Evolutionary conservation across 208 protist genomes (phyloP).

Genomic region (Histomonas meleagridis): DNA sequence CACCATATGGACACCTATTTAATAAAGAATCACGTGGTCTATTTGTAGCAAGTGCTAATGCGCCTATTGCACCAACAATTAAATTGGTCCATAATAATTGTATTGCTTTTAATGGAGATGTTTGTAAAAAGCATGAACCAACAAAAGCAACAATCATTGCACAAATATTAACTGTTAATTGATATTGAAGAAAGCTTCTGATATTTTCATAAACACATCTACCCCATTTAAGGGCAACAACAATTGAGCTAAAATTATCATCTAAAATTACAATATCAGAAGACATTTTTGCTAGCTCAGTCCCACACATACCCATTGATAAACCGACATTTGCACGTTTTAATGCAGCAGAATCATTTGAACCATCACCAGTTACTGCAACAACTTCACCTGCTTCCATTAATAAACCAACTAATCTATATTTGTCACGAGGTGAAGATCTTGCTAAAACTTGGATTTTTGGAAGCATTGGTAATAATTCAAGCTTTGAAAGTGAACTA

Average conservation of each 20-base stretch:
- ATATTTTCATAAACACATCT: slow-evolving; percentile 88
- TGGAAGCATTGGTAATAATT: neutral
- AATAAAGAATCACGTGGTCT: slow-evolving; percentile 60
- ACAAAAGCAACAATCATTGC: slow-evolving; percentile 73
- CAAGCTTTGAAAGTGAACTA: neutral
- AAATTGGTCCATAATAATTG: slow-evolving; percentile 96
- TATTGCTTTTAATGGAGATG: slow-evolving; percentile 62
- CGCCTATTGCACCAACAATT: slow-evolving; percentile 95
- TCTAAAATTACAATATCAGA: slow-evolving; percentile 48
- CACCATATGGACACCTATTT: slow-evolving; percentile 51
- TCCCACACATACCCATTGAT: slow-evolving; percentile 46
- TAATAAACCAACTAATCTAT: neutral
- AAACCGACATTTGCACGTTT: slow-evolving; percentile 67
- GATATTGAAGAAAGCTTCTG: slow-evolving; percentile 89
- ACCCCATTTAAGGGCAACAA: slow-evolving; percentile 76
- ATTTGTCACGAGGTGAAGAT: slow-evolving; percentile 48
- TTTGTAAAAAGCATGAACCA: slow-evolving; percentile 43
- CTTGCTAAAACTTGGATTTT: slow-evolving; percentile 51
- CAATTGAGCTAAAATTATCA: slow-evolving; percentile 48
- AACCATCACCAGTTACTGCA: slow-evolving; percentile 53
- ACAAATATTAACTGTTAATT: slow-evolving; percentile 87
- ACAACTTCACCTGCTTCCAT: slow-evolving; percentile 51
- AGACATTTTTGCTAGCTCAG: slow-evolving; percentile 41
- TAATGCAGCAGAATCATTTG: slow-evolving; percentile 65
- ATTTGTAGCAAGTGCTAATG: slow-evolving; percentile 85